Evolutionary conservation across 2,329 filamentous ascomycete genomes (phyloP), one percentile per base, ranked within the genome.

Genomic region (Myrmaecium sp.): DNA sequence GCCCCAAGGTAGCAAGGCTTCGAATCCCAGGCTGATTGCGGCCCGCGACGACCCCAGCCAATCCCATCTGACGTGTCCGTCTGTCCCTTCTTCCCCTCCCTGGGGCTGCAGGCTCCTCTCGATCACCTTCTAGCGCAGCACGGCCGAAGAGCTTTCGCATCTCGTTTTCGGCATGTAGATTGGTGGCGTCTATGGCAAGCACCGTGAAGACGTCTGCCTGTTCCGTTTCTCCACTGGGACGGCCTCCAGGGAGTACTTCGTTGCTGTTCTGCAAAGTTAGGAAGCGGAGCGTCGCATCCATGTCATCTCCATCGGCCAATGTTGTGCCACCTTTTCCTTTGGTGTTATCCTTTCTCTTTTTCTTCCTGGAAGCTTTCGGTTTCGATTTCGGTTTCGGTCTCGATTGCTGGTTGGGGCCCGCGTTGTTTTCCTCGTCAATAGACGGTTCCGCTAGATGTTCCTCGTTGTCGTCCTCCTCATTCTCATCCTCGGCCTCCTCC

Each of bases 111-210:
- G 64, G 51, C 12, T 64, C 61, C 22, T 71, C 64, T 27, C 67
- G 59, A 21, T 54, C 47, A 16, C 54, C 58, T 38, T 75, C 68
- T 7, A 75, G 42, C 13, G 71, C 71, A 14, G 69, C 64, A 34
- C 64, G 66, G 4, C 75, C 75, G 46, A 80, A 81, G 0, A 81
- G 55, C 36, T 64, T 68, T 30, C 71, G 75, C 82, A 98, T 94
- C 56, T 98, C 89, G 42, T 93, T 92, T 18, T 75, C 63, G 5
- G 80, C 80, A 45, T 86, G 84, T 7, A 98, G 65, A 39, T 83
- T 70, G 37, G 78, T 67, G 1, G 74, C 68, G 38, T 77, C 73
- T 27, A 80, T 57, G 3, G 62, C 54, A 1, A 80, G 55, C 8
- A 77, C 49, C 12, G 60, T 47, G 32, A 54, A 51, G 47, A 66